Conservation (phyloP, 768 basidiomycete species). For the Suillus brevipes region DNA sequence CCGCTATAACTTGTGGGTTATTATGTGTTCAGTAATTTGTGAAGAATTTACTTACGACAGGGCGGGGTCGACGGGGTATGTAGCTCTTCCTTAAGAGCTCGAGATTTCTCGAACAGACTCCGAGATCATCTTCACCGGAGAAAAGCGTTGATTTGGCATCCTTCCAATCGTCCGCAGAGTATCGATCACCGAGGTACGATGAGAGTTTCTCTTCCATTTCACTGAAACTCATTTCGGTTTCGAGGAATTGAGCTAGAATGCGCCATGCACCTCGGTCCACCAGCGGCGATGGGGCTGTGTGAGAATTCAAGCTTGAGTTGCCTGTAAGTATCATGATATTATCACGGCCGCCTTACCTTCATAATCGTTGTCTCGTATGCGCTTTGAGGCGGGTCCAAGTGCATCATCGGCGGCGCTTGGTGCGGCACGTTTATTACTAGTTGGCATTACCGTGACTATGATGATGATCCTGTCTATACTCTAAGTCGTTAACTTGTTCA, state of each 20-base stretch:
- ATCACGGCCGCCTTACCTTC: not conserved
- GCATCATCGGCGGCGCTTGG: not conserved
- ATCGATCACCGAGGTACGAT: not conserved
- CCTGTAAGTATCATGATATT: not conserved
- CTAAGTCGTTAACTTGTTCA: not conserved
- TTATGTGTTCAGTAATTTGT: not conserved
- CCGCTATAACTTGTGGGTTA: not conserved
- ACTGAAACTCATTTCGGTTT: not conserved
- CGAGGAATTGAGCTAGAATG: not conserved
- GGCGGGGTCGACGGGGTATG: not conserved
- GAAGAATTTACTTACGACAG: not conserved
- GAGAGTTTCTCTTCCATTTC: not conserved
- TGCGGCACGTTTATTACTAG: not conserved
- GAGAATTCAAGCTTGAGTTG: not conserved
- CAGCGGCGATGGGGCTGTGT: not conserved
- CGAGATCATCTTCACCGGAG: not conserved
- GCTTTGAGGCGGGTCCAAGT: not conserved
- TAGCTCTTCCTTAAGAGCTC: not conserved
- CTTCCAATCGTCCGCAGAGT: not conserved
- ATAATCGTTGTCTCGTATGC: not conserved
- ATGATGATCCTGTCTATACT: not conserved
- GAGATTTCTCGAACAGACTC: not conserved
- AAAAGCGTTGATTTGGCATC: not conserved
- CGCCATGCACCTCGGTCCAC: not conserved
- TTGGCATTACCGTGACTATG: no score